Conservation (phyloP, 192 early-diverging fungal species). For the Coemansia sp. region DNA sequence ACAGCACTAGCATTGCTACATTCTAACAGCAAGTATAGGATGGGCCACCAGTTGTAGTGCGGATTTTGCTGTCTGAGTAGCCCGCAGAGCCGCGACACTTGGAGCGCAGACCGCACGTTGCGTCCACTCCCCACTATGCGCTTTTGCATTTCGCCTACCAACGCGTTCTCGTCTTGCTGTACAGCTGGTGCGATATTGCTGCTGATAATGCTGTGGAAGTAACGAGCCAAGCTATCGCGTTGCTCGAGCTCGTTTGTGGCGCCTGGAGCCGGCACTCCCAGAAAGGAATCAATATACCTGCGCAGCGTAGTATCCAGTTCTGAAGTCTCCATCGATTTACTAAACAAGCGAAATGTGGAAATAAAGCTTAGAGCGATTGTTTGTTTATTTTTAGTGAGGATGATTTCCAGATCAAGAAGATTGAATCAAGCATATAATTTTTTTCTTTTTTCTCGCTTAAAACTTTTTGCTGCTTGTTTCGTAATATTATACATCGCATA, state of each 20-base stretch:
- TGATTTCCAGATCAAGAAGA: too few species aligned
- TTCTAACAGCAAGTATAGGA: constrained; percentile 43
- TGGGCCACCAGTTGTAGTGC: constrained; percentile 45
- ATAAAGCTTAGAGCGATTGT: too few species aligned
- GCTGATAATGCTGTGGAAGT: constrained; percentile 37
- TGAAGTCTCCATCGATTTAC: constrained; percentile 6
- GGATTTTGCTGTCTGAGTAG: constrained; percentile 32
- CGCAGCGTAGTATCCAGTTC: constrained; percentile 38
- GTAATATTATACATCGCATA: too few species aligned
- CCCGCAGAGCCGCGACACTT: constrained; percentile 24
- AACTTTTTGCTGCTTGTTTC: background rate
- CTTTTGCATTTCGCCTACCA: constrained; percentile 44
- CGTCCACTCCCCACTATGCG: constrained; percentile 9
- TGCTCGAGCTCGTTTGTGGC: constrained; percentile 21
- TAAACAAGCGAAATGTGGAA: too few species aligned
- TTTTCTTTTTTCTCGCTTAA: background rate
- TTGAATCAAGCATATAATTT: constrained; percentile 1
- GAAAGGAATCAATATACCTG: constrained; percentile 45
- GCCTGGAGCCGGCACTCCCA: constrained; percentile 8
- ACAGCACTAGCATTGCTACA: constrained; percentile 20
- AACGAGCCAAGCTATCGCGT: constrained; percentile 22
- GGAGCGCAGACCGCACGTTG: constrained; percentile 27
- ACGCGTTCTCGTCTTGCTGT: constrained; percentile 16
- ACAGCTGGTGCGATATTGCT: constrained; percentile 33
- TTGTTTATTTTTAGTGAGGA: too few species aligned